Base-by-base conservation (phyloP, 1,284 basidiomycete genomes). In the Peniophora sp. region DNA sequence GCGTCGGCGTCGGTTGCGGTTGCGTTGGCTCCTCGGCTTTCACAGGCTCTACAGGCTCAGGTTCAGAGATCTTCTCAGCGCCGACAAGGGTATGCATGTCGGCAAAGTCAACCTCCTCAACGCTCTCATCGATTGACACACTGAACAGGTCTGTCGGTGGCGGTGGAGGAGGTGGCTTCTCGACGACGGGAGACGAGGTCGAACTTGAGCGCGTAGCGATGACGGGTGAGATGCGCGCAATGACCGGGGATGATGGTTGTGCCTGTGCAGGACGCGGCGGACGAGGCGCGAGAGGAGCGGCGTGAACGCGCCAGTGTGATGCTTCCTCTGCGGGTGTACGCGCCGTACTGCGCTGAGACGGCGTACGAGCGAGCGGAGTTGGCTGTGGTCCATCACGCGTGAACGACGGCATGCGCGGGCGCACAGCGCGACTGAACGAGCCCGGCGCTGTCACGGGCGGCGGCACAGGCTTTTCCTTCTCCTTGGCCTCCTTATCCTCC, bases 21-120 rank as follows among this genome's bases (percentile, higher is more conserved):
- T 32, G 27, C 12, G 27, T 12, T 41, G 57, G 48, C 24, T 63
- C 53, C 20, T 49, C 58, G 34, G 65, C 12, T 12, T 32, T 51
- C 3, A 46, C 19, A 11, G 27, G 36, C 22, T 51, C 45, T 48
- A 23, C 27, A 20, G 45, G 24, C 43, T 14, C 3, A 32, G 50
- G 56, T 34, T 71, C 67, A 34, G 68, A 47, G 39, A 58, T 47
- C 20, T 60, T 45, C 17, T 61, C 63, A 17, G 68, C 66, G 27
- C 77, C 80, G 19, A 83, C 71, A 50, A 90, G 76, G 65, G 79
- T 83, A 39, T 74, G 83, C 63, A 90, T 70, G 48, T 92, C 86
- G 11, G 77, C 77, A 59, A 89, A 91, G 59, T 91, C 87, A 17
- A 92, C 74, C 14, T 87, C 76, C 59, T 89, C 86, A 2, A 89